Conservation (phyloP, 257 asterid genomes). For the Penstemon newberryi region DNA sequence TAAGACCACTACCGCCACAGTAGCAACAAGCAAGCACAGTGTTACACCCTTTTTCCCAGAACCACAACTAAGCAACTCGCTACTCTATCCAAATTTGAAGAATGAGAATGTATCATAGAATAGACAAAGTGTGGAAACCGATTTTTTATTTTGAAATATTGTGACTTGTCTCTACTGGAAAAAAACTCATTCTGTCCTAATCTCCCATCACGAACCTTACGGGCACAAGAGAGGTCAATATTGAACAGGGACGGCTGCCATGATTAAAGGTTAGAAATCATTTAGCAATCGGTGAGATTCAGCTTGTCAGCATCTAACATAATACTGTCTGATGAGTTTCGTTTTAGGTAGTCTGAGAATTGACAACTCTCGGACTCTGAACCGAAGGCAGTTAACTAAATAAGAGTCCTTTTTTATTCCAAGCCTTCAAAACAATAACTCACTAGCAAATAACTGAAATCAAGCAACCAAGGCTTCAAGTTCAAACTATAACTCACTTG, state of each 20-base stretch:
- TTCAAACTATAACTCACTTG: no score
- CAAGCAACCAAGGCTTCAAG: no score
- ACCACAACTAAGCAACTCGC: neutral
- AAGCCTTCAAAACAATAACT: constrained; percentile 17
- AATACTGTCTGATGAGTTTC: neutral
- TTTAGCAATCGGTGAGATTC: constrained; percentile 7
- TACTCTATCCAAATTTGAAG: neutral
- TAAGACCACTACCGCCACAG: no score
- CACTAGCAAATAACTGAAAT: no score
- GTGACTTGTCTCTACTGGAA: neutral
- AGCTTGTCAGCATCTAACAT: neutral
- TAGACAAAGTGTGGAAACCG: neutral
- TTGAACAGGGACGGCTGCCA: neutral
- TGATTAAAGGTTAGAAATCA: neutral
- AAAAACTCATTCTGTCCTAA: neutral
- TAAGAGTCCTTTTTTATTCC: neutral
- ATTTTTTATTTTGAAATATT: neutral
- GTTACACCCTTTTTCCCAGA: no score
- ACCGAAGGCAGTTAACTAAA: neutral
- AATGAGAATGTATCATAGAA: neutral
- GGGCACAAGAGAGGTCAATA: neutral
- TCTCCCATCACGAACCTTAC: neutral
- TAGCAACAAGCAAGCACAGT: neutral
- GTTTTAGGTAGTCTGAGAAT: constrained; percentile 9
- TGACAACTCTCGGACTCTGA: neutral